Evolutionary conservation across 805 yeast genomes (phyloP), one percentile per base, ranked within the genome.

Genomic region (Starmerella stellata): DNA sequence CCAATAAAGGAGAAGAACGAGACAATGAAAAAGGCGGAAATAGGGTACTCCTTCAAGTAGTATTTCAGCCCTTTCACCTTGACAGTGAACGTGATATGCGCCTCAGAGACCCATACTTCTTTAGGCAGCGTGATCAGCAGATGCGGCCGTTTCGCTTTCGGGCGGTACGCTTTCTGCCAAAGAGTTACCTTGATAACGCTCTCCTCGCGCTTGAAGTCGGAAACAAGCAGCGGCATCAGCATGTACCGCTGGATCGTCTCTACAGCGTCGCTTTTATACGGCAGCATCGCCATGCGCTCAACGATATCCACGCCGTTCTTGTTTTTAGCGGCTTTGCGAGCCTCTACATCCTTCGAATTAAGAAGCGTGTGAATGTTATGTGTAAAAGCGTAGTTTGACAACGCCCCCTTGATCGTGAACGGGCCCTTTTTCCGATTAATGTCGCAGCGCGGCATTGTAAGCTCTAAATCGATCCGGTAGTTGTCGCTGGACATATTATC

Each of bases 401-500:
- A 37, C 4, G 47, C 35, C 16, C 49, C 42, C 7, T 45, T 27
- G 21, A 56, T 48, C 51, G 52, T 47, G 43, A 60, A 59, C 42
- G 58, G 59, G 21, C 62, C 61, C 13, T 50, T 28, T 4, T 46
- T 44, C 25, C 40, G 42, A 40, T 60, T 60, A 35, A 42, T 41
- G 4, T 40, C 42, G n/a, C 46, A 44, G 16, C 59, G 48, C 4
- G 62, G 64, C 34, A 58, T 41, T 20, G 39, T 44, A 18, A 60
- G 46, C 20, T 38, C 42, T 9, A 60, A 46, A 3, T 39, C 38
- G 13, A 60, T 43, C 18, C 44, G 40, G 39, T 58, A 60, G 30
- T 48, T 50, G 28, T 39, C 37, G 2, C 29, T 44, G 40, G 42
- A 39, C 35, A 44, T 15, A 1, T 24, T 20, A 9, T n/a, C n/a